phyloP scores from a whole-genome alignment of 1,139 yeast species.

The Taphrina confusa region DNA sequence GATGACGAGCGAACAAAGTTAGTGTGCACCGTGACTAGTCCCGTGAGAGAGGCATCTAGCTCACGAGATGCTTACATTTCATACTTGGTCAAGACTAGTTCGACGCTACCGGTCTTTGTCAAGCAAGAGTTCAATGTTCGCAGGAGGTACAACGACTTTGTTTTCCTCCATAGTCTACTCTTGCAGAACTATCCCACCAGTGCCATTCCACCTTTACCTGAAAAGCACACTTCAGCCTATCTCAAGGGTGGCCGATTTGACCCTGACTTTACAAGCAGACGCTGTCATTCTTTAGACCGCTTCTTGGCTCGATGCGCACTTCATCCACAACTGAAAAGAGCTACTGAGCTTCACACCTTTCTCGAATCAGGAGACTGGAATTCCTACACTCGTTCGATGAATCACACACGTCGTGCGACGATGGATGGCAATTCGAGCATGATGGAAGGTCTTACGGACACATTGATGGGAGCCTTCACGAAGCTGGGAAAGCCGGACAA shows the following conservation, averaged over 20 bases:
- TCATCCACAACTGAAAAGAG: constrained; percentile 71
- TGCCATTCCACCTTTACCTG: constrained; percentile 91
- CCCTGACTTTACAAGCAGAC: constrained; percentile 72
- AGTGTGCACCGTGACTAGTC: constrained; percentile 58
- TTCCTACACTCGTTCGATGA: constrained; percentile 60
- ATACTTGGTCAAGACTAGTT: constrained; percentile 68
- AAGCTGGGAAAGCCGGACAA: constrained; percentile 72
- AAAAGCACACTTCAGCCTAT: constrained; percentile 75
- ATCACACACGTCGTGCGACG: constrained; percentile 45
- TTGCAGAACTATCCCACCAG: constrained; percentile 78
- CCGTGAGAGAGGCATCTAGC: constrained; percentile 72
- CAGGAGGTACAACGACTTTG: constrained; percentile 80
- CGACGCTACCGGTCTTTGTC: constrained; percentile 53
- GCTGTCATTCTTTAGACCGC: constrained; percentile 80
- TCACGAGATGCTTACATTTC: constrained; percentile 72
- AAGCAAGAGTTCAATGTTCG: constrained; percentile 58
- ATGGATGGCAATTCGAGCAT: constrained; percentile 43
- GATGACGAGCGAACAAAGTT: constrained; percentile 33
- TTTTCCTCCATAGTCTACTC: constrained; percentile 72
- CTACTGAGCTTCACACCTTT: constrained; percentile 73
- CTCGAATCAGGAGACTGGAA: constrained; percentile 83
- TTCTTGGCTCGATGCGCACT: constrained; percentile 70
- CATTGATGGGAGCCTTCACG: constrained; percentile 87
- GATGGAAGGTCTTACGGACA: constrained; percentile 74
- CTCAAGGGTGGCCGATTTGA: constrained; percentile 92